Evolutionary conservation across 352 stramenopile species (phyloP), one percentile per base, ranked within the genome.

Genomic region (Thalassiosira hispida): DNA sequence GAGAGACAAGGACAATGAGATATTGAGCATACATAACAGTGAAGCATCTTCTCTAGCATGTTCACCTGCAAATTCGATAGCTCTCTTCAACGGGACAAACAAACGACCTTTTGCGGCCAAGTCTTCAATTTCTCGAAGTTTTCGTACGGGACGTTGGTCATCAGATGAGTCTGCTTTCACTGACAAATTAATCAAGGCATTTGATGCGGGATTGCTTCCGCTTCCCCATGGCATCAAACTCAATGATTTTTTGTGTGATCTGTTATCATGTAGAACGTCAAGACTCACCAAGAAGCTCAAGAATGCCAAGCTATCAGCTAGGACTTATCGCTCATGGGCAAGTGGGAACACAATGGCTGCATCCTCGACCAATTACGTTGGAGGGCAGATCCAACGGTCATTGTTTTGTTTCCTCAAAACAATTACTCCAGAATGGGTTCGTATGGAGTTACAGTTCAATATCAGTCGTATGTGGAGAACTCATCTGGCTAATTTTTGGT

Each of bases 261-360:
- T 91, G 40, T 71, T 92, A 1, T 60, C 88, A 11, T 92, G 87
- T 55, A 85, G 85, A 60, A 83, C 65, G 9, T 86, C 72, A 55
- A 73, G 87, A 23, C 71, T 92, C 1, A 92, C 87, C 0, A 92
- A 92, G 62, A 92, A 92, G 65, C 84, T 91, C 73, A 92, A 91
- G 55, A 86, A 90, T 70, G 87, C 85, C 9, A 89, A 90, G 63
- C 44, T 91, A 2, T 87, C 76, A 38, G 78, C 79, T n/a, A 67
- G 85, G 51, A 61, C 63, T 22, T 81, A 75, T 38, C 66, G 63
- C 7, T 33, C 52, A 9, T 42, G 40, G 40, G 29, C 33, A 22
- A 42, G 52, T 6, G 23, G 22, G 1, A 51, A 40, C 16, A 62
- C 8, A 51, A 31, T 29, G 25, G n/a, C 11, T 42, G 16, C 31